Base-by-base conservation (phyloP, 192 early-diverging fungal genomes). In the Pilobolus umbonatus region DNA sequence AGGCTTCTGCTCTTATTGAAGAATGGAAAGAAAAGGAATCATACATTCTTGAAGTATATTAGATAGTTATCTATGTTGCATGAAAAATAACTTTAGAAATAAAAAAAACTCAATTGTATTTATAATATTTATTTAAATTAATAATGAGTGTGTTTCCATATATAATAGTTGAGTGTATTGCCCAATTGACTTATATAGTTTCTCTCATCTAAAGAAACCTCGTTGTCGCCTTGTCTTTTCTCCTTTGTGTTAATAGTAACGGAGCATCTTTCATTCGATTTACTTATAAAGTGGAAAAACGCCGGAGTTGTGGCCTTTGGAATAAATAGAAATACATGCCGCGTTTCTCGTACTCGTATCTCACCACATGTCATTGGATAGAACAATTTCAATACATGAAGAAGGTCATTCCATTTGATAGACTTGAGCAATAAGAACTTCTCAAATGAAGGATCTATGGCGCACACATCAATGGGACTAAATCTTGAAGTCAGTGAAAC, bases 11-110 rank as follows among this genome's bases (percentile, higher is more conserved):
- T 64, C 71, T 82, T 32, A 81, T 98, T 44, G 91, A 96, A 75
- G 82, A 84, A 71, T 78, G 93, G 71, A 98, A 98, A 77, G 91
- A 98, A 72, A 78, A 83, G 64, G 95, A 96, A 74, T 77, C 85
- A 57, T 98, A 94, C 65, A 85, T 95, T 19, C 79, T 98, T 29
- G 95, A 98, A 74, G 95, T 98, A 1, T 90, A 90, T 69, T 89
- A 79, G n/a, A n/a, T n/a, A n/a, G n/a, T n/a, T n/a, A n/a, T n/a
- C n/a, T n/a, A n/a, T n/a, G n/a, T n/a, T n/a, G n/a, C n/a, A n/a
- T n/a, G n/a, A 36, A 40, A 42, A 42, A 42, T 42, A 15, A 42
- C 2, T 28, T 48, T 25, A 49, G 2, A 38, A 15, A n/a, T 14
- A 49, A 10, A 29, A 14, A 29, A 11, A 4, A 3, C 22, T 14